These are phyloP conservation scores for Scutellaria baicalensis DNA, from an alignment of 257 asterid species.

Conservation along the genomic window DNA sequence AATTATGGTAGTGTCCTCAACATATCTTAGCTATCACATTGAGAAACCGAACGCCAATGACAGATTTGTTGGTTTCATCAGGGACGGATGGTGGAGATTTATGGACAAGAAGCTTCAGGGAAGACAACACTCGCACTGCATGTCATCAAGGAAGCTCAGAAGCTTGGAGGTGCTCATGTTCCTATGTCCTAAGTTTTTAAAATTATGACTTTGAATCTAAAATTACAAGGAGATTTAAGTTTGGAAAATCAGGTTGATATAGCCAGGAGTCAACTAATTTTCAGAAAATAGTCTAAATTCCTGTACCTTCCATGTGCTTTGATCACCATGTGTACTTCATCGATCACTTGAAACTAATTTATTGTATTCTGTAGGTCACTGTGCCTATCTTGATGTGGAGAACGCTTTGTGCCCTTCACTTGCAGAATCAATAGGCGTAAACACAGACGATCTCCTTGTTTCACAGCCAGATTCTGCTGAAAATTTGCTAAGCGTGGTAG, in stretches of 20 bases:
- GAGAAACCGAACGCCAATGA: slow-evolving; percentile 3
- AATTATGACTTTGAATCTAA: not conserved
- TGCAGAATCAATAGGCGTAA: slow-evolving; percentile 82
- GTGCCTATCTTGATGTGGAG: slow-evolving; percentile 98
- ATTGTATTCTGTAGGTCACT: slow-evolving; percentile 54
- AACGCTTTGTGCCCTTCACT: slow-evolving; percentile 78
- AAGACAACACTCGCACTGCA: slow-evolving; percentile 96
- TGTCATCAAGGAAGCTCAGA: slow-evolving; percentile 90
- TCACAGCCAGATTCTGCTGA: slow-evolving; percentile 98
- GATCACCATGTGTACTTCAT: not conserved
- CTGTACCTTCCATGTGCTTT: not conserved
- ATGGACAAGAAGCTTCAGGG: slow-evolving; percentile 97
- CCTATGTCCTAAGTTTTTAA: slow-evolving; percentile 1
- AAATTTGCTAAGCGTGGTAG: slow-evolving; percentile 80
- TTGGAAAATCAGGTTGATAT: not conserved
- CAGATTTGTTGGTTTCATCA: slow-evolving; percentile 22
- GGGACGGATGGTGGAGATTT: slow-evolving; percentile 94
- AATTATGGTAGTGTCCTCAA: not conserved
- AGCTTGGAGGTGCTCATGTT: slow-evolving; percentile 69
- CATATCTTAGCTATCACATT: not conserved
- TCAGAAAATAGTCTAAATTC: not conserved
- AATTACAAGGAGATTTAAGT: not conserved
- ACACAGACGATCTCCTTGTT: slow-evolving; percentile 74
- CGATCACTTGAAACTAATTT: slow-evolving; percentile 9
- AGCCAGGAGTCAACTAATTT: not conserved